A percentile compares a stretch with the other conserved stretches of the same genome.
phyloP scores from a whole-genome alignment of 805 yeast genomes.

The Candida alai region DNA sequence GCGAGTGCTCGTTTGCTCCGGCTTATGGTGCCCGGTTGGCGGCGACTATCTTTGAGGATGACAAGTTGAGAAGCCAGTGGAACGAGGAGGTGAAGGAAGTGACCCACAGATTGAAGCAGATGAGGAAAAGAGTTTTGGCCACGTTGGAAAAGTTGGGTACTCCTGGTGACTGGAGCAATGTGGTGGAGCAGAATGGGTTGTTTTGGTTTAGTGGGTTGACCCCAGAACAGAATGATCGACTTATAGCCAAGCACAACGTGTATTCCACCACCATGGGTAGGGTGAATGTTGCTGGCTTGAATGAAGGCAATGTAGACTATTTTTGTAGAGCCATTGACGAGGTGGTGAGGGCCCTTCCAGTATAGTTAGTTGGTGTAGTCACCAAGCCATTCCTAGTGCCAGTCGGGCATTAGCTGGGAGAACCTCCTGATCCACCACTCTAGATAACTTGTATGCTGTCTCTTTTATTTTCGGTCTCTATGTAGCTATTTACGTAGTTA shows the following conservation, averaged over 20 bases:
- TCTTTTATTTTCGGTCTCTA: too few relatives aligned
- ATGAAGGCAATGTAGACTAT: slow-evolving; percentile 33
- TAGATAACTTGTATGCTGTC: too few relatives aligned
- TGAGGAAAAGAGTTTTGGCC: slow-evolving; percentile 26
- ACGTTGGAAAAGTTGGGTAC: slow-evolving; percentile 32
- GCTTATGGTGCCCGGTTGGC: slow-evolving; percentile 45
- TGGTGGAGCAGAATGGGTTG: slow-evolving; percentile 36
- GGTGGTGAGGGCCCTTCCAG: slow-evolving; percentile 31
- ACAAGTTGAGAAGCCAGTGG: slow-evolving; percentile 28
- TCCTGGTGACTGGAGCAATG: slow-evolving; percentile 42
- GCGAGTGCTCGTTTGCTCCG: slow-evolving; percentile 45
- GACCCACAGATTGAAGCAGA: slow-evolving; percentile 25
- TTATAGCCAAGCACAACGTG: slow-evolving; percentile 34
- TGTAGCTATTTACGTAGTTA: too few relatives aligned
- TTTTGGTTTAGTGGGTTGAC: slow-evolving; percentile 44
- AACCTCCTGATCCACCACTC: too few relatives aligned
- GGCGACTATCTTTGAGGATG: slow-evolving; percentile 23
- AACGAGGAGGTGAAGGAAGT: slow-evolving; percentile 30
- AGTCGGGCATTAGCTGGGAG: too few relatives aligned
- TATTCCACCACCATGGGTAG: slow-evolving; percentile 38
- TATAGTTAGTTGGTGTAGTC: too few relatives aligned
- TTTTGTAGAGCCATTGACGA: slow-evolving; percentile 35
- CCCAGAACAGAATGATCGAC: slow-evolving; percentile 26
- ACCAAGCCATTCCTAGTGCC: too few relatives aligned
- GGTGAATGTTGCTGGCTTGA: slow-evolving; percentile 44